phyloP scores from a whole-genome alignment of 331 rosid species.

The Quercus tomentella region DNA sequence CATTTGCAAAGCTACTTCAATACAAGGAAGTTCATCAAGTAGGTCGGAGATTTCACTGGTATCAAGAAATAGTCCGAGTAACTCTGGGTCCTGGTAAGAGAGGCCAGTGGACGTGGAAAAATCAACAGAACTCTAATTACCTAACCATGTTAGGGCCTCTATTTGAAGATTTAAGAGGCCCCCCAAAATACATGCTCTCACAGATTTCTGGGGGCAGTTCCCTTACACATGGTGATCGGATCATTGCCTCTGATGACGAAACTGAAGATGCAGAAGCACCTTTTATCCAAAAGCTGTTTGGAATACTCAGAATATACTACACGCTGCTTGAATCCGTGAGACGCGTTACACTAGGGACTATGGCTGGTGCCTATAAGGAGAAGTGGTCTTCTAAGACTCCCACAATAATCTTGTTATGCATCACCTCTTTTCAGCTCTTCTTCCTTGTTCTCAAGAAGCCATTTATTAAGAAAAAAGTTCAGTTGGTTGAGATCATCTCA shows the following conservation, averaged over 20 bases:
- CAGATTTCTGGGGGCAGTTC: conserved; percentile 57
- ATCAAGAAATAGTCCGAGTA: conserved; percentile 72
- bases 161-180: conserved; percentile 91
- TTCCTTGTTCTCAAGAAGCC: conserved; percentile 92
- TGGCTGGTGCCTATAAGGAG: conserved; percentile 60
- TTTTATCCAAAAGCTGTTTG: conserved; percentile 80
- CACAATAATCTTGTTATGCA: conserved; percentile 38
- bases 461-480: conserved; percentile 85
- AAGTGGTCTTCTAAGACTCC: conserved; percentile 46
- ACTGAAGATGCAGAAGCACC: conserved; percentile 97
- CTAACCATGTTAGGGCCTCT: conserved; percentile 68
- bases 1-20: conserved; percentile 81
- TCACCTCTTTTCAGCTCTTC: conserved; percentile 76
- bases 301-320: conserved; percentile 81
- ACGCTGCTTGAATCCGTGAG: conserved; percentile 63
- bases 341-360: conserved; percentile 51
- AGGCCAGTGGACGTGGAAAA: conserved; percentile 96
- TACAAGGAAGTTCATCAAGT: conserved; percentile 93
- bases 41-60: conserved; percentile 71
- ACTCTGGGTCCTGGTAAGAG: conserved; percentile 91
- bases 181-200: conserved; percentile 94
- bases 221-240: conserved; percentile 40
- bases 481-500: conserved; percentile 73
- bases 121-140: conserved; percentile 37
- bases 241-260: conserved; percentile 86